Percentiles rank a stretch among this genome's conserved stretches.
phyloP scores from a whole-genome alignment of 139 green algal species.

The Asterochloris erici region DNA sequence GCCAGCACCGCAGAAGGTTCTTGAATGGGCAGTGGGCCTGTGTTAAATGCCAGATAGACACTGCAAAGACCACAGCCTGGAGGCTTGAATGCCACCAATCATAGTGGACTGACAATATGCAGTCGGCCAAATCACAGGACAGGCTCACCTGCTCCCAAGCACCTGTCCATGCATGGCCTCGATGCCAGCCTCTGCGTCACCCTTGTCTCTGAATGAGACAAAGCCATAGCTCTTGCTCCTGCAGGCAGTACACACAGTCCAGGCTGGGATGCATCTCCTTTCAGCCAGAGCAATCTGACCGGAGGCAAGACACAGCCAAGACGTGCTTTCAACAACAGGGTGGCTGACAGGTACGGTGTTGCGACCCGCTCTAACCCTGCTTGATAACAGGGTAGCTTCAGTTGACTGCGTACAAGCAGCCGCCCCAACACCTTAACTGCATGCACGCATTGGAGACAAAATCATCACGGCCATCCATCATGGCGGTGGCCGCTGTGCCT shows the following conservation, averaged over 20 bases:
- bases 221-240: slow-evolving; percentile 72
- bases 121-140: background rate
- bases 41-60: background rate
- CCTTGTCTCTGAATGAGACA: slow-evolving; percentile 61
- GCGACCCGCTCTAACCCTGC: background rate
- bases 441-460: no score
- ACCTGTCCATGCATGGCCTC: slow-evolving; percentile 54
- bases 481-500: no score
- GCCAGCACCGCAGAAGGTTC: background rate
- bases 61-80: background rate
- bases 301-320: background rate
- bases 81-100: background rate
- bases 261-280: background rate
- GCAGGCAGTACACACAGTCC: background rate
- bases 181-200: slow-evolving; percentile 59
- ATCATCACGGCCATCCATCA: no score
- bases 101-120: background rate
- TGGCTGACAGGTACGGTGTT: background rate
- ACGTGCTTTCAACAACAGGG: no score
- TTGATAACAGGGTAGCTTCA: background rate
- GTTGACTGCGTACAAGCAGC: no score
- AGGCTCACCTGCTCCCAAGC: background rate
- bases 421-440: no score
- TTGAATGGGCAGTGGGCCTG: background rate
- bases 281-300: background rate